phyloP scores from a whole-genome alignment of 768 basidiomycete genomes.

The Amanita pallidorosea region DNA sequence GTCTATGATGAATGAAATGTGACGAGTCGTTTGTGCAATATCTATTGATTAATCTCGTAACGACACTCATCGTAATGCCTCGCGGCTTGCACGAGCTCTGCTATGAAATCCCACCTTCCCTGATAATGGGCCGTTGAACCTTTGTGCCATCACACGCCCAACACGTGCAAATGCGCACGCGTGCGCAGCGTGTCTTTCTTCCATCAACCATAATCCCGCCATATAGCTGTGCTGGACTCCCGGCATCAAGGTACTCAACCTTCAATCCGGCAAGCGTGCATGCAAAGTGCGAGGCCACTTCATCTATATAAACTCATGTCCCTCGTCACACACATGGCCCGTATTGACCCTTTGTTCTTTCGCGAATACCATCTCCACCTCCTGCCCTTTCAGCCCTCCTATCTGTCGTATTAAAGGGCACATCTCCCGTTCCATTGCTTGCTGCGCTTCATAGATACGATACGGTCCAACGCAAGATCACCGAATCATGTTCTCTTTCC shows the following conservation, averaged over 20 bases:
- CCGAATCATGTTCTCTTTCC: conserved; percentile 5
- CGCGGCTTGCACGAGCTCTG: conserved; percentile 1
- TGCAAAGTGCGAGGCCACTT: conserved; percentile 1
- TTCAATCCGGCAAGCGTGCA: background rate
- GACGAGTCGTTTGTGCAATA: too few species aligned
- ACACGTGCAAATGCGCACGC: conserved; percentile 1
- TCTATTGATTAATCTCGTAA: too few species aligned
- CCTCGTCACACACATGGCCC: conserved; percentile 1
- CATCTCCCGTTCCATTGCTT: background rate
- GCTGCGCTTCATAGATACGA: conserved; percentile 6
- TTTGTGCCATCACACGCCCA: background rate
- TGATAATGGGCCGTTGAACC: too few species aligned
- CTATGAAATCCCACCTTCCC: background rate
- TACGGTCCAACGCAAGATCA: background rate
- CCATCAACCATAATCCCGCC: background rate
- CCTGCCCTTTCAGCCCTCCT: background rate
- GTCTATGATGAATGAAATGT: too few species aligned
- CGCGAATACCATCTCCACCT: background rate
- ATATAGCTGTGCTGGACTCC: background rate
- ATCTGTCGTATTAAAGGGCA: background rate
- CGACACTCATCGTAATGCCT: background rate
- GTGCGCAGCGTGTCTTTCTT: background rate
- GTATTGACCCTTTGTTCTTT: conserved; percentile 1
- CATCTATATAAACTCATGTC: conserved; percentile 6
- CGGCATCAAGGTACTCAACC: background rate